A percentile compares a stretch with the other conserved stretches of the same genome.
Evolutionary conservation across 1,284 basidiomycete species (phyloP).

Genomic region (Lignosus rhinocerotis): DNA sequence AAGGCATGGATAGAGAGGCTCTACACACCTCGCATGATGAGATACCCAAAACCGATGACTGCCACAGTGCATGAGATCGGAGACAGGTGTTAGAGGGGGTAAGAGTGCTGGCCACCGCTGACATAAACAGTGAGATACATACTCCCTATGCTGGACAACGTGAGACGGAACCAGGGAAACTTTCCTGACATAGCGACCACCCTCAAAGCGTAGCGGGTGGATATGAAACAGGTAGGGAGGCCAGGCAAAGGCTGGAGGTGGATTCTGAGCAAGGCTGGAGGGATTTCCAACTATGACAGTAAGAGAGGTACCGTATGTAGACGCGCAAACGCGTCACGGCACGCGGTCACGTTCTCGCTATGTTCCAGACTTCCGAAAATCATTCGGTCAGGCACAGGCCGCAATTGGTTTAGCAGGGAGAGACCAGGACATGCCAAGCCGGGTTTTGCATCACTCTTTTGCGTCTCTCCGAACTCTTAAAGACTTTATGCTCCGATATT

Average conservation of each 20-base stretch:
- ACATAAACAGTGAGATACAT: slow-evolving; percentile 11
- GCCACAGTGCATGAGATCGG: not conserved
- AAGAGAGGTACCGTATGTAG: slow-evolving; percentile 1
- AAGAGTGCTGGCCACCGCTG: too few species aligned
- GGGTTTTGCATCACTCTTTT: not conserved
- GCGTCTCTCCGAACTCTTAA: not conserved
- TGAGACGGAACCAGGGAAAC: slow-evolving; percentile 19
- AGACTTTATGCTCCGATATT: not conserved
- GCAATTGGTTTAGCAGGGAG: not conserved
- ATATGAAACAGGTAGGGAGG: not conserved
- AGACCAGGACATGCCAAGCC: not conserved
- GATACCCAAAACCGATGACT: slow-evolving; percentile 66
- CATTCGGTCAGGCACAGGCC: not conserved
- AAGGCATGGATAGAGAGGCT: not conserved
- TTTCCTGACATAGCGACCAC: slow-evolving; percentile 1
- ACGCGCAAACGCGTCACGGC: slow-evolving; percentile 4
- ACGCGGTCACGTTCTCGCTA: slow-evolving; percentile 15
- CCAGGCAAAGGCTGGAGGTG: too few species aligned
- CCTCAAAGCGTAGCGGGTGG: not conserved
- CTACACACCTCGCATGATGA: slow-evolving; percentile 62
- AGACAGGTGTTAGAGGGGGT: not conserved
- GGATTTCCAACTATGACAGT: not conserved
- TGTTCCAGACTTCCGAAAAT: not conserved
- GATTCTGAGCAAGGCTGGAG: too few species aligned
- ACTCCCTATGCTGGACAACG: slow-evolving; percentile 17